Conservation (phyloP, 805 yeast species). For the Grigorovia transvaalensis region DNA sequence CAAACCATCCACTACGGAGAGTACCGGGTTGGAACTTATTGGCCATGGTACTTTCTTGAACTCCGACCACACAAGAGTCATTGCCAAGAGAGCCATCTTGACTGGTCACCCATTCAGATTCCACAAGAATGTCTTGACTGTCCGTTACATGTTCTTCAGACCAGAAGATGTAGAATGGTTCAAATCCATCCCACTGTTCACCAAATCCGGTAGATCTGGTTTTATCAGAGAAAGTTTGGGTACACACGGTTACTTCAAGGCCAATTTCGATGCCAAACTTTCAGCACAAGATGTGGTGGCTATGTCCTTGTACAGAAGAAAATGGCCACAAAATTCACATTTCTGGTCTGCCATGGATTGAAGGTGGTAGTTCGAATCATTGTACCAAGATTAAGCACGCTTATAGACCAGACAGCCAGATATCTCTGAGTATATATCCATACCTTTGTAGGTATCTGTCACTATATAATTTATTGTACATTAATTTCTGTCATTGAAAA, state of each 20-base stretch:
- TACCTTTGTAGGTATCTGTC: neutral
- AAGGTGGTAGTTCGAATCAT: neutral
- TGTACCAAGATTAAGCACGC: neutral
- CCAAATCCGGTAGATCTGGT: conserved; percentile 88
- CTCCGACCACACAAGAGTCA: conserved; percentile 71
- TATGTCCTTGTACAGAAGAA: conserved; percentile 87
- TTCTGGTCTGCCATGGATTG: conserved; percentile 19
- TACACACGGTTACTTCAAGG: conserved; percentile 96
- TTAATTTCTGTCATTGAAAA: neutral
- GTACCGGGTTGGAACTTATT: conserved; percentile 47
- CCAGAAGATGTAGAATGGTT: conserved; percentile 80
- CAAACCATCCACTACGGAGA: conserved; percentile 43
- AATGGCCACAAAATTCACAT: conserved; percentile 62
- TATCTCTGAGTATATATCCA: too few relatives aligned
- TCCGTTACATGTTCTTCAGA: conserved; percentile 95
- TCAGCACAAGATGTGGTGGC: conserved; percentile 88
- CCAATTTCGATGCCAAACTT: conserved; percentile 83
- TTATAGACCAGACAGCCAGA: neutral
- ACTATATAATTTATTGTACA: too few relatives aligned
- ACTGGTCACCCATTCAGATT: conserved; percentile 95
- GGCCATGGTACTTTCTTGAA: conserved; percentile 88
- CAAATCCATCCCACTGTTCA: conserved; percentile 84
- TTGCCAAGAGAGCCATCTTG: conserved; percentile 79
- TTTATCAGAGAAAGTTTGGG: conserved; percentile 92
- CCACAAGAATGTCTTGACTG: conserved; percentile 82